These are phyloP conservation scores for Kitagawia praeruptora DNA, from an alignment of 129 eudicot genomes.

Conservation along the genomic window DNA sequence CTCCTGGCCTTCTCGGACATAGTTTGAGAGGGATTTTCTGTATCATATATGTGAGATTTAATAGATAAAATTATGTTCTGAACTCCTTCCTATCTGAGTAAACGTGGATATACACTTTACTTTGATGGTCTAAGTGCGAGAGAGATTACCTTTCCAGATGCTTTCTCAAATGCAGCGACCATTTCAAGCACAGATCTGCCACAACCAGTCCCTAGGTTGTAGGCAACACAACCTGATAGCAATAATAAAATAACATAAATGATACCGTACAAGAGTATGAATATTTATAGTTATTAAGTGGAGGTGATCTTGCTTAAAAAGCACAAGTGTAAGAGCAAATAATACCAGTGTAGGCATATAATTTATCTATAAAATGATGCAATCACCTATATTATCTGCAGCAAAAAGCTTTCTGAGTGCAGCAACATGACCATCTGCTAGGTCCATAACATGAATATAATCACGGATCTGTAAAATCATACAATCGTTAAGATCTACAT, in stretches of 20 bases:
- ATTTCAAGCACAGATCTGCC: slow-evolving; percentile 94
- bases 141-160: slow-evolving; percentile 65
- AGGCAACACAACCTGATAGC: slow-evolving; percentile 65
- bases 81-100: background rate
- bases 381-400: slow-evolving; percentile 53
- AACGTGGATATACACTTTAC: background rate
- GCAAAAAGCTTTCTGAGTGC: slow-evolving; percentile 75
- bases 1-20: slow-evolving; percentile 90
- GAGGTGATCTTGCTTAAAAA: background rate
- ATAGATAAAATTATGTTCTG: background rate
- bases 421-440: slow-evolving; percentile 93
- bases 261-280: background rate
- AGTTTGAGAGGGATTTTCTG: slow-evolving; percentile 80
- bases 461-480: slow-evolving; percentile 52
- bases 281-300: background rate
- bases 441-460: slow-evolving; percentile 97
- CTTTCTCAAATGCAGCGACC: slow-evolving; percentile 90
- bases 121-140: background rate
- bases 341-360: background rate
- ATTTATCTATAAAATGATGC: background rate
- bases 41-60: background rate
- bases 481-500: background rate
- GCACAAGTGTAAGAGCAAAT: background rate
- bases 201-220: slow-evolving; percentile 83
- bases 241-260: background rate